Conservation (phyloP, 2,329 filamentous ascomycete species). For the Diaporthe aspalathi region DNA sequence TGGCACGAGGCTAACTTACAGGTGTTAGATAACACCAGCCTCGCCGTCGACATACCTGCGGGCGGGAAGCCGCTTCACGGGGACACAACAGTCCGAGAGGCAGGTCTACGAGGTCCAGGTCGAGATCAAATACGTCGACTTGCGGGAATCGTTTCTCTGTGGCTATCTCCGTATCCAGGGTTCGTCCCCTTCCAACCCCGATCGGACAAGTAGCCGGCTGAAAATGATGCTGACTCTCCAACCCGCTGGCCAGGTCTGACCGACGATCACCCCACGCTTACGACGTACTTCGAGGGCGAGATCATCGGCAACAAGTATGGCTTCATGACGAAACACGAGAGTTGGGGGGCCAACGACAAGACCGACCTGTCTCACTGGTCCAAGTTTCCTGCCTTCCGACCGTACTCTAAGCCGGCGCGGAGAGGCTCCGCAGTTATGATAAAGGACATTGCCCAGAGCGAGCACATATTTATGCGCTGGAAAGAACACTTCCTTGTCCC, state of each 20-base stretch:
- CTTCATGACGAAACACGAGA: slow-evolving; percentile 89
- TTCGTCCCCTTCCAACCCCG: slow-evolving; percentile 51
- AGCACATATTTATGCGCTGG: slow-evolving; percentile 98
- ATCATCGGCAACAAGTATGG: slow-evolving; percentile 95
- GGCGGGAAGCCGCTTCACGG: slow-evolving; percentile 87
- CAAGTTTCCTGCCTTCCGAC: slow-evolving; percentile 87
- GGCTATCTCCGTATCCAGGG: slow-evolving; percentile 97
- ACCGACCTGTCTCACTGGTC: slow-evolving; percentile 94
- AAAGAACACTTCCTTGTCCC: slow-evolving; percentile 98
- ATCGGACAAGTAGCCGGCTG: not conserved
- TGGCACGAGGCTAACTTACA: not conserved
- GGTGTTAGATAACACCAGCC: slow-evolving; percentile 74
- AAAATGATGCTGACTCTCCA: not conserved
- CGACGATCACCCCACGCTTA: slow-evolving; percentile 95
- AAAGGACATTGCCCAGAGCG: slow-evolving; percentile 80
- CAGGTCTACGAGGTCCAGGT: slow-evolving; percentile 97
- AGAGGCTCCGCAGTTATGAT: slow-evolving; percentile 68
- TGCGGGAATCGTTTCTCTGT: slow-evolving; percentile 93
- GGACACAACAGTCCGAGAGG: slow-evolving; percentile 92
- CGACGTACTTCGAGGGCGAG: slow-evolving; percentile 98
- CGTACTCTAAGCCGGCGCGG: slow-evolving; percentile 70
- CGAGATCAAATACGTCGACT: slow-evolving; percentile 95
- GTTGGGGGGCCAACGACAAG: slow-evolving; percentile 93
- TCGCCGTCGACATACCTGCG: slow-evolving; percentile 89
- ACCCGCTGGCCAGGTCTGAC: slow-evolving; percentile 77